Evolutionary conservation across 2,329 filamentous ascomycete genomes (phyloP).

Genomic region (Gnomoniopsis smithogilvyi): DNA sequence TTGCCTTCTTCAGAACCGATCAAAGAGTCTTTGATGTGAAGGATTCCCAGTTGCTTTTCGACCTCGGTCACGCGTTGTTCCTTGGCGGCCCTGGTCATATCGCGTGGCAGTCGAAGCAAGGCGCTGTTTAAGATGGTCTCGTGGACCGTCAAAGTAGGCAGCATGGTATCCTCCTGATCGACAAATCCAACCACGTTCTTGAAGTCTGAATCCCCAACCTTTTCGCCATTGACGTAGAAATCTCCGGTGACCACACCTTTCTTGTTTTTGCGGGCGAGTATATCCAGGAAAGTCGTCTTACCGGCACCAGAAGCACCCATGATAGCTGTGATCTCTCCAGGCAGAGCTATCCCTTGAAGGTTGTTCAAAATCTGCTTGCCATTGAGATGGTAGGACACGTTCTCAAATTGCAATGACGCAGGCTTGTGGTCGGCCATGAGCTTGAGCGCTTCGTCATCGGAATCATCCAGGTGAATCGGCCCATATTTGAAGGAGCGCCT

Average conservation of each 20-base stretch:
- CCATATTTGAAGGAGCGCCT: constrained; percentile 69
- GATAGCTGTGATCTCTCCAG: constrained; percentile 93
- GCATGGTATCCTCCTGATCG: constrained; percentile 96
- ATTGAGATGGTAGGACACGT: constrained; percentile 82
- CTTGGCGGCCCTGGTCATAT: constrained; percentile 86
- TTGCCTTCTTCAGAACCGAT: constrained; percentile 96
- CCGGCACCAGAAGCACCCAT: constrained; percentile 98
- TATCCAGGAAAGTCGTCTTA: constrained; percentile 96
- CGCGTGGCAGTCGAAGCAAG: constrained; percentile 81
- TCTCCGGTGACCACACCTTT: constrained; percentile 73
- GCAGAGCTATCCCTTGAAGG: constrained; percentile 83
- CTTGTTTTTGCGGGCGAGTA: constrained; percentile 95
- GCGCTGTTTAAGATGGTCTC: constrained; percentile 97
- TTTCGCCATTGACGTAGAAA: constrained; percentile 92
- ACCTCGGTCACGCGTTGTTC: constrained; percentile 90
- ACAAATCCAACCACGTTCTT: constrained; percentile 94
- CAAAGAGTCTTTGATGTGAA: constrained; percentile 88
- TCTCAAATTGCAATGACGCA: constrained; percentile 81
- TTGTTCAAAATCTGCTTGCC: constrained; percentile 79
- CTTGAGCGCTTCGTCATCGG: constrained; percentile 81
- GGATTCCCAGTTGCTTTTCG: constrained; percentile 91
- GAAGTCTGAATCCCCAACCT: constrained; percentile 79
- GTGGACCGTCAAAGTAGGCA: constrained; percentile 93
- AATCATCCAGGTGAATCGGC: constrained; percentile 80
- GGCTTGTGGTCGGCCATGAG: constrained; percentile 91